These are phyloP conservation scores for Inga leiocalycina DNA, from an alignment of 306 rosid species.

Conservation along the genomic window DNA sequence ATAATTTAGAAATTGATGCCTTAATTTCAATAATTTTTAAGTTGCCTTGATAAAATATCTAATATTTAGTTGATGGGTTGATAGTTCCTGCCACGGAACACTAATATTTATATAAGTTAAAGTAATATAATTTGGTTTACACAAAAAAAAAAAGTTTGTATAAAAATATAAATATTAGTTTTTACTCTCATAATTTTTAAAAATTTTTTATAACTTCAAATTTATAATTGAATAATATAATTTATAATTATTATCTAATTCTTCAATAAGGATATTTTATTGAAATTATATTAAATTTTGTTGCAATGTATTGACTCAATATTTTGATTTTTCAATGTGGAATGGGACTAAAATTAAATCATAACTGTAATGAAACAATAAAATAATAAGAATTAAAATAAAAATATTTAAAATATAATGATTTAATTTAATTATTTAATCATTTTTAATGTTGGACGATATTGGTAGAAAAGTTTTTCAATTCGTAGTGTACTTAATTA, in stretches of 20 bases:
- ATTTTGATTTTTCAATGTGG: not conserved
- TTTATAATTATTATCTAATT: not conserved
- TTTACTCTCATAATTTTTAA: not conserved
- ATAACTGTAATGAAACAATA: not conserved
- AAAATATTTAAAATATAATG: not conserved
- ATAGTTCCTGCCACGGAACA: not conserved
- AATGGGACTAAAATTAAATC: not conserved
- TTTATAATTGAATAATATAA: not conserved
- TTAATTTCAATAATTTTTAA: constrained; percentile 1
- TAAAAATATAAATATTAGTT: not conserved
- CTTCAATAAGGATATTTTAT: not conserved
- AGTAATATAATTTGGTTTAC: not conserved
- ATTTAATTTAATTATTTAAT: not conserved
- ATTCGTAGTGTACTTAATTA: not conserved
- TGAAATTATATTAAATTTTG: not conserved
- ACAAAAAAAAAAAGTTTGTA: no score
- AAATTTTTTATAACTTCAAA: not conserved
- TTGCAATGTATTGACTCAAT: not conserved
- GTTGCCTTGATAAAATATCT: not conserved
- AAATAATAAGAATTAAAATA: not conserved
- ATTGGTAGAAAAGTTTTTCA: not conserved
- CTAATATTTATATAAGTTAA: not conserved
- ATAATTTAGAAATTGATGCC: not conserved
- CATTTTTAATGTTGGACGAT: not conserved
- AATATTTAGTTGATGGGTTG: not conserved